Conservation (phyloP, 139 green algal species). For the Chlorella sp. region DNA sequence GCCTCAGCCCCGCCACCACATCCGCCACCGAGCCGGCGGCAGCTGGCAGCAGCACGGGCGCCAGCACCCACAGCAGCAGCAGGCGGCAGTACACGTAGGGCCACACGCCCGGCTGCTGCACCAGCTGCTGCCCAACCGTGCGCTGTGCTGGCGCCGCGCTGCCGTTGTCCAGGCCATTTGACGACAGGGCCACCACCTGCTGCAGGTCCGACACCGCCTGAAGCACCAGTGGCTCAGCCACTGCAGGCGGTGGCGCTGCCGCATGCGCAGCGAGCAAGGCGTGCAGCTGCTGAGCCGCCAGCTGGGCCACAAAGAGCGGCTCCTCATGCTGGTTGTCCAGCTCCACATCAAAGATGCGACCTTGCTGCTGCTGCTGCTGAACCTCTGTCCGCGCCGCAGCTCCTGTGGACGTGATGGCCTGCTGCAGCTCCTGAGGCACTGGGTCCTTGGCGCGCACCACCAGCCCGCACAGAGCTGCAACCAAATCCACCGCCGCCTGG, state of each 20-base stretch:
- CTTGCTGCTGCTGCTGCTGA: neutral
- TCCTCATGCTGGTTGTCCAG: constrained; percentile 83
- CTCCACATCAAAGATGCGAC: constrained; percentile 78
- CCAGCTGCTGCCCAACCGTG: constrained; percentile 9
- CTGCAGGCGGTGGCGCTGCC: neutral
- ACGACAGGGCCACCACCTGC: too few species aligned
- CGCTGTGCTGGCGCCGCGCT: neutral
- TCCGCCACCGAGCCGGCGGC: too few species aligned
- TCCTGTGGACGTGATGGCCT: too few species aligned
- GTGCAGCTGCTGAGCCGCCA: constrained; percentile 27
- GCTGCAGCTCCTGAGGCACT: neutral
- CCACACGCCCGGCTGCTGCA: constrained; percentile 34
- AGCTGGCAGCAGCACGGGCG: constrained; percentile 1
- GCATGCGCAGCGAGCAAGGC: neutral
- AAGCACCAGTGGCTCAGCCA: too few species aligned
- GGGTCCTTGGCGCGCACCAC: too few species aligned
- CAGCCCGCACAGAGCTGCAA: neutral
- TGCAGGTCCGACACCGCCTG: too few species aligned
- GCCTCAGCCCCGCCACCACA: too few species aligned
- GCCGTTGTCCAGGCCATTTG: too few species aligned
- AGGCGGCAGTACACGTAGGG: constrained; percentile 34
- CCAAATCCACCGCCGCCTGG: neutral
- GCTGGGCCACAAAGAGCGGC: constrained; percentile 59
- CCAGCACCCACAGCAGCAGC: constrained; percentile 27
- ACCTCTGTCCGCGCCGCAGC: neutral